Evolutionary conservation across 108 stramenopile species (phyloP), one percentile per base, ranked within the genome.

Genomic region (Nitzschia palea): DNA sequence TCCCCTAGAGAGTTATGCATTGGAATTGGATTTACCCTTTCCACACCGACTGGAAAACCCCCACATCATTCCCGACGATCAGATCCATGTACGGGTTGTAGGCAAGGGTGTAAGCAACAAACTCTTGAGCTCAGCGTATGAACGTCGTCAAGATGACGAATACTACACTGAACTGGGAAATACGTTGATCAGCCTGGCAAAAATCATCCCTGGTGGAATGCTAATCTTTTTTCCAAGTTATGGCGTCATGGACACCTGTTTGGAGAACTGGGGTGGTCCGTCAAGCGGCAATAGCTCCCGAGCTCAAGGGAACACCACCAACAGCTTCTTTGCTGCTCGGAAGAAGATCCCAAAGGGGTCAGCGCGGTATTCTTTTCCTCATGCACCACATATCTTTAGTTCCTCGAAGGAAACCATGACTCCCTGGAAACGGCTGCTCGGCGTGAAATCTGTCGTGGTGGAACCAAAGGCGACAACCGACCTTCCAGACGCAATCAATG

Each of bases 211-310:
- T 1, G 97, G 86, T 15, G 99, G 99, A 2, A 80, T 99, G 58
- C 82, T 99, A 30, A 82, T 97, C 3, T 99, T 99, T 65, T 99
- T 99, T 62, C 98, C 98, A 17, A 89, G 89, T 57, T 99, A 98
- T 67, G 72, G 84, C n/a, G 81, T 91, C 4, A 93, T 95, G 90
- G 82, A 91, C 53, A 78, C 76, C 0, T 82, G 85, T 45, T 57
- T 97, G 33, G 86, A 85, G 50, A 71, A 79, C 27, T 86, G 90
- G 93, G 90, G 90, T 61, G 88, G 92, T 22, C 87, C 90, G 15
- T 64, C 77, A 3, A 26, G 44, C 5, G 25, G 2, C 5, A 34
- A 18, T 40, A 44, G 25, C 4, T 67, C 59, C 40, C 62, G 63
- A 47, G 28, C 62, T 10, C 74, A 60, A 26, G 58, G 55, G 12